Conservation (phyloP, 2,329 filamentous ascomycete genomes). For the Botrytis fabae region DNA sequence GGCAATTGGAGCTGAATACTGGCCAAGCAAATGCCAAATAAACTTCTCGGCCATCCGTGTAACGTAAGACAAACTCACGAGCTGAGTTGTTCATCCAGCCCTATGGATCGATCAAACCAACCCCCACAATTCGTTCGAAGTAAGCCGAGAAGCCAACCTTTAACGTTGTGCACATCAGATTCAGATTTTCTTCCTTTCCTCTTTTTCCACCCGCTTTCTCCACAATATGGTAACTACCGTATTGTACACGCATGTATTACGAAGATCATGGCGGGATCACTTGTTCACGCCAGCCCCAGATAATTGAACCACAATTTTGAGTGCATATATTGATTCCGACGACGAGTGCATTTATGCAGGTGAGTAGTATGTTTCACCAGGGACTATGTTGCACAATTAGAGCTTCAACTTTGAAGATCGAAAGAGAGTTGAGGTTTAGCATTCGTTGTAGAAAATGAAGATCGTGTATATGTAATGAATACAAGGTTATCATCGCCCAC, state of each 20-base stretch:
- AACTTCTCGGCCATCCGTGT: neutral
- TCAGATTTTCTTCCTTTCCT: neutral
- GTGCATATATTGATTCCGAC: neutral
- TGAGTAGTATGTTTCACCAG: slow-evolving; percentile 8
- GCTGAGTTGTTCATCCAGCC: slow-evolving; percentile 7
- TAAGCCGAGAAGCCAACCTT: neutral
- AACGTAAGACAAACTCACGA: slow-evolving; percentile 9
- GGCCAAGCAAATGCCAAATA: neutral
- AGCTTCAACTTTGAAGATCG: neutral
- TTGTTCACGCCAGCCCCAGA: slow-evolving; percentile 15
- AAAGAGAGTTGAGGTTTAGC: neutral
- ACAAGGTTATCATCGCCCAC: neutral
- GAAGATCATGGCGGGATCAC: slow-evolving; percentile 14
- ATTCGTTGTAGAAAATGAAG: neutral
- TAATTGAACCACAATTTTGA: neutral
- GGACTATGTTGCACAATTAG: neutral
- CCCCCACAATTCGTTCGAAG: slow-evolving; percentile 3
- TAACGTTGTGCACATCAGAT: slow-evolving; percentile 9
- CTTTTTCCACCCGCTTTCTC: slow-evolving; percentile 7
- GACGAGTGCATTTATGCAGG: slow-evolving; percentile 6
- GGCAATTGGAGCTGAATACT: neutral
- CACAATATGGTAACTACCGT: neutral
- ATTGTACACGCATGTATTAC: neutral
- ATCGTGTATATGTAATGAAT: neutral
- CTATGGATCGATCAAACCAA: slow-evolving; percentile 2